A percentile compares a stretch with the other conserved stretches of the same genome.
These are phyloP conservation scores for Henckelia pumila DNA, from an alignment of 257 asterid species.

Conservation along the genomic window DNA sequence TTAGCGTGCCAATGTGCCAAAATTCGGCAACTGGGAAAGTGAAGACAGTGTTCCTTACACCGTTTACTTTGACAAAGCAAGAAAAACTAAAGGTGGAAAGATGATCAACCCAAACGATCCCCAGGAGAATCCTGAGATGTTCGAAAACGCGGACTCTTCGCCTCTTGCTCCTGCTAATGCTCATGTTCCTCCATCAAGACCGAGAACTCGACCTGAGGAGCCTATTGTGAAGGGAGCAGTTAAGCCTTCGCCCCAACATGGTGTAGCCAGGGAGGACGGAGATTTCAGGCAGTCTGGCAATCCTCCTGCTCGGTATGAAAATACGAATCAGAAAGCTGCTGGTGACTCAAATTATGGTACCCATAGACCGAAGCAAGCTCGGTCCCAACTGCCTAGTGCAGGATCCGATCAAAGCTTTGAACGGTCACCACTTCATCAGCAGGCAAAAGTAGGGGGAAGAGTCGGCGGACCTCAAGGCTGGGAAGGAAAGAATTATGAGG, in stretches of 20 bases:
- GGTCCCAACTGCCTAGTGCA: constrained; percentile 34
- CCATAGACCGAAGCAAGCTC: constrained; percentile 40
- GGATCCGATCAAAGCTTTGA: constrained; percentile 71
- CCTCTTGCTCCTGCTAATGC: constrained; percentile 22
- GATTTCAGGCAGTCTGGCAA: constrained; percentile 32
- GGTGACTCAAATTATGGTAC: constrained; percentile 37
- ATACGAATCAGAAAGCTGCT: constrained; percentile 23
- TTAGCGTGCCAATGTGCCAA: constrained; percentile 50
- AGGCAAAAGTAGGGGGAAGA: constrained; percentile 41
- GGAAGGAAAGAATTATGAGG: constrained; percentile 52
- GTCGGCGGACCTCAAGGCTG: constrained; percentile 54
- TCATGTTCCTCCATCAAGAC: constrained; percentile 25
- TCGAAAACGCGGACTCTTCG: constrained; percentile 28
- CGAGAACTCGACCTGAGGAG: constrained; percentile 33
- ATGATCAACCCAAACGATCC: constrained; percentile 83
- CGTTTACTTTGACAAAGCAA: constrained; percentile 69
- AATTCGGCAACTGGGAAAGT: constrained; percentile 60
- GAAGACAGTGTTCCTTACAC: constrained; percentile 67
- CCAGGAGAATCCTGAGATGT: constrained; percentile 57
- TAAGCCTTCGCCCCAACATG: constrained; percentile 35
- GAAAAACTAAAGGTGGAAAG: constrained; percentile 59
- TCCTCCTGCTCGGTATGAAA: constrained; percentile 34
- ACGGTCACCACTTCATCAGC: constrained; percentile 60
- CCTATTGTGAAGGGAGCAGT: constrained; percentile 35
- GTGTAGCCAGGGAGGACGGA: constrained; percentile 33